Percentiles rank a stretch among this genome's conserved stretches.
Conservation (phyloP, 2,329 filamentous ascomycete genomes). For the Zymoseptoria crescenta region DNA sequence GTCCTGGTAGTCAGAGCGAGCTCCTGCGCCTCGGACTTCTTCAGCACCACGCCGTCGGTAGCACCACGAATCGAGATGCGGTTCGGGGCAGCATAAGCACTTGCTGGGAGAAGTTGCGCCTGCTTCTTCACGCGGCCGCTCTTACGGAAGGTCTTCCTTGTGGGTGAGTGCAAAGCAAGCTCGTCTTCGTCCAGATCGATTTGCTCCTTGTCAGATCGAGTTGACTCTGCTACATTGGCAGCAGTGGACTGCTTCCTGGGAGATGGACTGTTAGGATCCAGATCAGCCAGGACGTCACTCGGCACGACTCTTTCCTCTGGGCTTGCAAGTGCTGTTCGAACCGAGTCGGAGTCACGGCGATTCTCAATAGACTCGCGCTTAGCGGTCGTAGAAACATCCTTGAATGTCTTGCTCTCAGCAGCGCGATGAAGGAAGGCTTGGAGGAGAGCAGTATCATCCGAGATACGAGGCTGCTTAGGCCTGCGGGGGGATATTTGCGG, state of each 20-base stretch:
- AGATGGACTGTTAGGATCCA: slow-evolving; percentile 43
- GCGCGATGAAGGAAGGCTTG: slow-evolving; percentile 44
- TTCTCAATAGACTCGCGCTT: slow-evolving; percentile 39
- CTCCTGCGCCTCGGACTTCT: slow-evolving; percentile 43
- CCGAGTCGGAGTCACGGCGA: slow-evolving; percentile 40
- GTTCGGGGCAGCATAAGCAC: slow-evolving; percentile 26
- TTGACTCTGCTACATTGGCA: not conserved
- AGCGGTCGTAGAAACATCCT: slow-evolving; percentile 19
- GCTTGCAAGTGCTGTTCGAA: slow-evolving; percentile 41
- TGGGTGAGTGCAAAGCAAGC: slow-evolving; percentile 7
- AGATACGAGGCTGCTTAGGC: slow-evolving; percentile 28
- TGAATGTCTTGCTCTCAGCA: slow-evolving; percentile 37
- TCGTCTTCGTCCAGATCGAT: slow-evolving; percentile 13
- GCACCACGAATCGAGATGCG: slow-evolving; percentile 39
- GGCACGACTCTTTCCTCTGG: slow-evolving; percentile 25
- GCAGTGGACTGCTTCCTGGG: slow-evolving; percentile 22
- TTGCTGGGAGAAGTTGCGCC: slow-evolving; percentile 4
- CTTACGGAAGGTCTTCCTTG: slow-evolving; percentile 11
- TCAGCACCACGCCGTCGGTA: slow-evolving; percentile 36
- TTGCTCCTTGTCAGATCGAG: slow-evolving; percentile 4
- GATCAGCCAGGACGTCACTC: slow-evolving; percentile 34
- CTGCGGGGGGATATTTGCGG: slow-evolving; percentile 21
- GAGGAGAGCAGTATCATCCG: slow-evolving; percentile 42
- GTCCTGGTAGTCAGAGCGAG: slow-evolving; percentile 37
- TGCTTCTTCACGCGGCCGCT: slow-evolving; percentile 18